Evolutionary conservation across 352 stramenopile genomes (phyloP).

Genomic region (Plasmopara muralis): DNA sequence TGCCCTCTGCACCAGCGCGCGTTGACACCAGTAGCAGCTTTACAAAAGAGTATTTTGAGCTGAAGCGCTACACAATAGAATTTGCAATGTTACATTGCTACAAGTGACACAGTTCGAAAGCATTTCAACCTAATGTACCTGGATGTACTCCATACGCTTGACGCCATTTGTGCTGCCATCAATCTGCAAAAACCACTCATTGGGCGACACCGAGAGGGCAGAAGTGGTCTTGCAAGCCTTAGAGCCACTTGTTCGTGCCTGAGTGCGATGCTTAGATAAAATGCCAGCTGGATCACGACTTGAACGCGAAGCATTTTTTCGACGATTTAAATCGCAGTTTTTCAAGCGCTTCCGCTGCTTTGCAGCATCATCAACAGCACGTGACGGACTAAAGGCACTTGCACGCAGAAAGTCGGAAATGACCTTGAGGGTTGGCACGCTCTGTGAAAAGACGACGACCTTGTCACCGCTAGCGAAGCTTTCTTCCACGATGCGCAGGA

Average conservation of each 20-base stretch:
- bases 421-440: constrained; percentile 75
- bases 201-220: constrained; percentile 6
- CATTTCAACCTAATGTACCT: constrained; percentile 26
- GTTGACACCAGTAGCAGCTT: constrained; percentile 77
- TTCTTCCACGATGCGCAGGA: constrained; percentile 68
- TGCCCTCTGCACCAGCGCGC: constrained; percentile 75
- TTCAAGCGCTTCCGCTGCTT: constrained; percentile 16
- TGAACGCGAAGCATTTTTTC: constrained; percentile 21
- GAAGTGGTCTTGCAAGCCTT: constrained; percentile 4
- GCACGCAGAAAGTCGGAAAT: constrained; percentile 62
- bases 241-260: constrained; percentile 6
- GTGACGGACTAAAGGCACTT: constrained; percentile 46
- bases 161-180: constrained; percentile 63
- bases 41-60: constrained; percentile 39
- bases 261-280: constrained; percentile 37
- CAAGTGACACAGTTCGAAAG: too few relatives aligned
- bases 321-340: constrained; percentile 30
- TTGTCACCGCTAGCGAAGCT: constrained; percentile 75
- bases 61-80: constrained; percentile 42
- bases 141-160: constrained; percentile 83
- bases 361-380: constrained; percentile 16
- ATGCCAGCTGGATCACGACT: constrained; percentile 57
- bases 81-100: not conserved
- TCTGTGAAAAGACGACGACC: constrained; percentile 86
- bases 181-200: constrained; percentile 78